These are phyloP conservation scores for Torulaspora microellipsoides DNA, from an alignment of 805 yeast species.

Conservation along the genomic window DNA sequence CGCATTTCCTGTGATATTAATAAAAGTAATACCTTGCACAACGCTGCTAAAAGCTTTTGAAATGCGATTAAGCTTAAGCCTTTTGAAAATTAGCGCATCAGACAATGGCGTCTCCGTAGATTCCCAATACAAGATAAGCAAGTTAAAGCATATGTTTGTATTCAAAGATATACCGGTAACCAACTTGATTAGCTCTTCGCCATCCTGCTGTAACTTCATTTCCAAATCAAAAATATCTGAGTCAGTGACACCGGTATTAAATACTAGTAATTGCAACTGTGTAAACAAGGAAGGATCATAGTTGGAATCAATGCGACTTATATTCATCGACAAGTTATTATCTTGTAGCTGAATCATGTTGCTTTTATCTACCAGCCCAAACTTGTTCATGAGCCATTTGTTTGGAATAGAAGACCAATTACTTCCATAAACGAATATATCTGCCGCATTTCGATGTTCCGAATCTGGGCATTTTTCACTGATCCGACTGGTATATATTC, in stretches of 20 bases:
- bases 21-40: conserved; percentile 26
- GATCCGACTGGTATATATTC: conserved; percentile 32
- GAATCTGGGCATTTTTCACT: conserved; percentile 3
- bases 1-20: conserved; percentile 28
- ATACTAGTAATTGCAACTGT: conserved; percentile 34
- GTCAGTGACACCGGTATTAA: conserved; percentile 38
- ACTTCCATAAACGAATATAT: conserved; percentile 23
- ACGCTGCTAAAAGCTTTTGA: conserved; percentile 29
- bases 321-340: conserved; percentile 10
- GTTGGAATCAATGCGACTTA: conserved; percentile 22
- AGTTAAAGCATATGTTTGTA: conserved; percentile 33
- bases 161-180: conserved; percentile 35
- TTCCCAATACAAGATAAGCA: conserved; percentile 40
- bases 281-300: conserved; percentile 26
- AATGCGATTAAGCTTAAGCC: conserved; percentile 28
- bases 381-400: conserved; percentile 34
- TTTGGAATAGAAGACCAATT: conserved; percentile 32
- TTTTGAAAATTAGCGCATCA: conserved; percentile 14
- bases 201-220: conserved; percentile 33
- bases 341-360: conserved; percentile 2
- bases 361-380: conserved; percentile 18
- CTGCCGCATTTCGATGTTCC: conserved; percentile 3
- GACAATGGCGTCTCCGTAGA: conserved; percentile 30
- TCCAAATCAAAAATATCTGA: conserved; percentile 33
- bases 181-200: conserved; percentile 34